Evolutionary conservation across 2,329 filamentous ascomycete genomes (phyloP).

Genomic region (Tolypocladium tropicale): DNA sequence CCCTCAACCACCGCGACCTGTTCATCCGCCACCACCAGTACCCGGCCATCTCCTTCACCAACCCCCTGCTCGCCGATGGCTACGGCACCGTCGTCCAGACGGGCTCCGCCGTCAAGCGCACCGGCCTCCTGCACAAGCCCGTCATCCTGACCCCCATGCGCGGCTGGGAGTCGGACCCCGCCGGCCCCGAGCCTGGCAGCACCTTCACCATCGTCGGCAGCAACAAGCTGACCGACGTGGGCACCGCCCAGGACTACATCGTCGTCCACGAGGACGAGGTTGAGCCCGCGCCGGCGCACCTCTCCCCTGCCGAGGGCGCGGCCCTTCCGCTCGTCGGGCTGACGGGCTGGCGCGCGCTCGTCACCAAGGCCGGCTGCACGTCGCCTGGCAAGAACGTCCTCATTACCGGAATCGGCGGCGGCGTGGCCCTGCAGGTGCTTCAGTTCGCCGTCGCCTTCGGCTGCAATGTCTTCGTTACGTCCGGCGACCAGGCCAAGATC

Average conservation of each 20-base stretch:
- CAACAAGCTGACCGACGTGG: slow-evolving; percentile 48
- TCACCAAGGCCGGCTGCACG: slow-evolving; percentile 63
- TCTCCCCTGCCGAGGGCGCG: slow-evolving; percentile 65
- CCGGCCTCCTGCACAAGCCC: slow-evolving; percentile 45
- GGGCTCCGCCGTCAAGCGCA: slow-evolving; percentile 35
- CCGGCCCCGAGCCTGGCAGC: slow-evolving; percentile 58
- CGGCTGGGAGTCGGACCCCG: slow-evolving; percentile 63
- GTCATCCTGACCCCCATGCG: slow-evolving; percentile 71
- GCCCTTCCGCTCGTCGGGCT: slow-evolving; percentile 77
- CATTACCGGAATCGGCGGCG: slow-evolving; percentile 85
- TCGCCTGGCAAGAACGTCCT: slow-evolving; percentile 62
- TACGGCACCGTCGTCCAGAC: slow-evolving; percentile 60
- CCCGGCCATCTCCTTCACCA: slow-evolving; percentile 69
- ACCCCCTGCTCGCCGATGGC: slow-evolving; percentile 75
- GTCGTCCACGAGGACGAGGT: slow-evolving; percentile 61
- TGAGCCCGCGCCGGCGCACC: slow-evolving; percentile 63
- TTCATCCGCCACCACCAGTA: slow-evolving; percentile 92
- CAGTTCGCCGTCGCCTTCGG: slow-evolving; percentile 69
- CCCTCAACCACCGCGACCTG: slow-evolving; percentile 90
- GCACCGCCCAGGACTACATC: slow-evolving; percentile 67
- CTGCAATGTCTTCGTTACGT: slow-evolving; percentile 73
- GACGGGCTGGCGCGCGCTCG: slow-evolving; percentile 78
- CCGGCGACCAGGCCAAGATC: slow-evolving; percentile 65
- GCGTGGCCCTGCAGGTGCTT: slow-evolving; percentile 74
- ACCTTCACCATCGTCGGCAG: slow-evolving; percentile 60